These are phyloP conservation scores for Dictyostelium citrinum DNA, from an alignment of 78 protist genomes.

Conservation along the genomic window DNA sequence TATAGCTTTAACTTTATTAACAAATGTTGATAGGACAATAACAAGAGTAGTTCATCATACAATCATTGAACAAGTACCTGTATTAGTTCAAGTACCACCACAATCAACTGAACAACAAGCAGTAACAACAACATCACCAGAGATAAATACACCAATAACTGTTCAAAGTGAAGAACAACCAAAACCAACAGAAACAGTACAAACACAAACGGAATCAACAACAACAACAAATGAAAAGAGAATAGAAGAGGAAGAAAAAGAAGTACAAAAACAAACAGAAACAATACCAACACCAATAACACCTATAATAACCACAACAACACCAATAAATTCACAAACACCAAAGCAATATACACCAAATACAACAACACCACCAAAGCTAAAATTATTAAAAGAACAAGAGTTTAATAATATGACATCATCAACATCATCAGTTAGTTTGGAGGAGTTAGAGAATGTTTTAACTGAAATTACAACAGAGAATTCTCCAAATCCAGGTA, in stretches of 20 bases:
- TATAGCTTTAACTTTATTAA: conserved; percentile 12
- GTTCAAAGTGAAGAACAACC: not conserved
- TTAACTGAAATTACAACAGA: not conserved
- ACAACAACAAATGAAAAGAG: not conserved
- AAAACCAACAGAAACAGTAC: not conserved
- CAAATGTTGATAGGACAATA: not conserved
- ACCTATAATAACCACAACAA: not conserved
- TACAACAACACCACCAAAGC: not conserved
- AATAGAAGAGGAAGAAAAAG: not conserved
- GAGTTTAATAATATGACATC: not conserved
- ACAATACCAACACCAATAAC: not conserved
- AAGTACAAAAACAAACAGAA: not conserved
- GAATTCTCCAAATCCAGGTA: not conserved
- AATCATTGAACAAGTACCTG: not conserved
- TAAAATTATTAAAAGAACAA: not conserved
- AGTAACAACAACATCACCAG: not conserved
- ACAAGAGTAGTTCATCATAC: not conserved
- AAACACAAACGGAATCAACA: not conserved
- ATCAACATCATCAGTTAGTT: not conserved
- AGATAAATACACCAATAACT: not conserved
- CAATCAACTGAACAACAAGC: not conserved
- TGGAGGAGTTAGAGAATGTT: not conserved
- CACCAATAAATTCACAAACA: not conserved
- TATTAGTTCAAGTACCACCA: not conserved
- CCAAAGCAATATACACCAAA: not conserved